Percentiles rank a stretch among this genome's conserved stretches.
These are phyloP conservation scores for Colletotrichum magnum DNA, from an alignment of 2,329 filamentous ascomycete genomes.

Conservation along the genomic window DNA sequence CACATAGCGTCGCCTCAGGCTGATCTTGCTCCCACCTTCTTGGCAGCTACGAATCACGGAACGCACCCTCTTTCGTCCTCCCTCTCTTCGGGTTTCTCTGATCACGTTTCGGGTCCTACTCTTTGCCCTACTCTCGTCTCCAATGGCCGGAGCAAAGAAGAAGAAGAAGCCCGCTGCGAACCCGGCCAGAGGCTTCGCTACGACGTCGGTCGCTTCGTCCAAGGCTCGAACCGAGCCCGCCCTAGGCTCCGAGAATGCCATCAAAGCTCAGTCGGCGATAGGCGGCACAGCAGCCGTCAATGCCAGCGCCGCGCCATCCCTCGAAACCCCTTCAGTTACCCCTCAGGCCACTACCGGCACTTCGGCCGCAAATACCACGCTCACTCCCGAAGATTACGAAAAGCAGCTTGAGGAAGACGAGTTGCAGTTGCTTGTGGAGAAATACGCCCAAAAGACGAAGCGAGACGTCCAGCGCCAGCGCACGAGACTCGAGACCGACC, in stretches of 20 bases:
- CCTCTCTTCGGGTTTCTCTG: too few species aligned
- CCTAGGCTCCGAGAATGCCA: slow-evolving; percentile 48
- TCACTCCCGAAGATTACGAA: slow-evolving; percentile 92
- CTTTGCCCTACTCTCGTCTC: not conserved
- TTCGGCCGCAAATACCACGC: slow-evolving; percentile 55
- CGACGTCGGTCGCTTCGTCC: slow-evolving; percentile 85
- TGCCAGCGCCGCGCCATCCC: slow-evolving; percentile 7
- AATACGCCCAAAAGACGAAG: slow-evolving; percentile 82
- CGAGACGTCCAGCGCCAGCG: slow-evolving; percentile 85
- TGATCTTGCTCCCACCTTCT: too few species aligned
- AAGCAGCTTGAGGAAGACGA: slow-evolving; percentile 91
- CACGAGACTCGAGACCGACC: slow-evolving; percentile 85
- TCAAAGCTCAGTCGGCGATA: not conserved
- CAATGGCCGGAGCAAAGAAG: slow-evolving; percentile 82
- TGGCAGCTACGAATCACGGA: too few species aligned
- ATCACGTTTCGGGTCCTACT: not conserved
- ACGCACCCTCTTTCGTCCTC: too few species aligned
- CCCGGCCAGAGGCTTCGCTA: slow-evolving; percentile 92
- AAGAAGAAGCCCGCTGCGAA: slow-evolving; percentile 93
- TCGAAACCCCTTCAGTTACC: slow-evolving; percentile 49
- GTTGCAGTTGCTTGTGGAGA: slow-evolving; percentile 89
- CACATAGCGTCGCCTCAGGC: too few species aligned
- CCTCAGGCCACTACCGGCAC: slow-evolving; percentile 43
- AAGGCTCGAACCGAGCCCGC: slow-evolving; percentile 77
- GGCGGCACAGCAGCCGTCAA: slow-evolving; percentile 16